Evolutionary conservation across 352 stramenopile genomes (phyloP), one percentile per base, ranked within the genome.

Genomic region (Elongisporangium prolatum): DNA sequence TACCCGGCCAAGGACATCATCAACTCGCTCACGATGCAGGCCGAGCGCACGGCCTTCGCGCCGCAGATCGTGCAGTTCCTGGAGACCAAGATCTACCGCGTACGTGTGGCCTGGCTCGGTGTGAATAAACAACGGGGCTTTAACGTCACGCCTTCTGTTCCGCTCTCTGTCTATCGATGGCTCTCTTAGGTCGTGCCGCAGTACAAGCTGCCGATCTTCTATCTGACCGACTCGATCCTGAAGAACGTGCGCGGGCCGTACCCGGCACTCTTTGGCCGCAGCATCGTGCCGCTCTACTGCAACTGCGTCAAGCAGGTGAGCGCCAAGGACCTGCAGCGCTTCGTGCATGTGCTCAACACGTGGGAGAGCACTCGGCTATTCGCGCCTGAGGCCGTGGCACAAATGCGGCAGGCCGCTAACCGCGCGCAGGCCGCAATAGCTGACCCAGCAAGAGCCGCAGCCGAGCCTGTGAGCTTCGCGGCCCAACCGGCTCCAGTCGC

Each of bases 171-270:
- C 37, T 64, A 18, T 55, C 67, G 11, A 44, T 50, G 16, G 44
- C 44, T 14, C 48, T 16, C 25, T 24, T 57, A 92, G 80, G 84
- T 84, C 1, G 71, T 77, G 13, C 77, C 86, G 3, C 84, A 91
- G 48, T 94, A 82, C 72, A 94, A 94, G 66, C 69, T 96, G n/a
- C 83, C 88, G 21, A 93, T 95, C 57, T 91, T 95, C 60, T 96
- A 96, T 66, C 65, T 96, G 20, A 95, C 86, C 10, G 88, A 96
- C 63, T 96, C 88, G 13, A 96, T 96, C 59, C 71, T 96, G 37
- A 95, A 94, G 75, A 96, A 96, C 56, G 80, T 95, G 8, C 65
- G 77, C 13, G 86, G 84, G 0, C 77, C 81, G 51, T 96, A 96
- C 65, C 40, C 81, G 9, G 21, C 69, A 25, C 75, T 95, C 0